Evolutionary conservation across 176 grass and related monocot genomes (phyloP), one percentile per base, ranked within the genome.

Genomic region (Aegilops umbellulata): DNA sequence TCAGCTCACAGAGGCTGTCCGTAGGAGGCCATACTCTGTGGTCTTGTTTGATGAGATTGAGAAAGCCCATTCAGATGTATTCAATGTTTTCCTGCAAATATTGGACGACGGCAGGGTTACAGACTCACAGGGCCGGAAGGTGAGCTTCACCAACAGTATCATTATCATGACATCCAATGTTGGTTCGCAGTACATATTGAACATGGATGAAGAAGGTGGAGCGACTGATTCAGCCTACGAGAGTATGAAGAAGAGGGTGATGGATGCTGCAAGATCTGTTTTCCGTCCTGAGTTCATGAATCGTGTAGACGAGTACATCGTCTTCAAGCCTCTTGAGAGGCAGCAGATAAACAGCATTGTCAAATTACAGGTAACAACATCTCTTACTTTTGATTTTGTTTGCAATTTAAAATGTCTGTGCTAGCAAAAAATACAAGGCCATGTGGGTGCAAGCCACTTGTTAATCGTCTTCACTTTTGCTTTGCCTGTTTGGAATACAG

Each of bases 91-190:
- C 32, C 97, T 99, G 70, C 95, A 98, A 86, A 89, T 99, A 84
- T 60, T 99, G 73, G 97, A 99, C 44, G 97, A 99, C 60, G 97
- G 97, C 66, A 90, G 97, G 84, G 88, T 99, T 55, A 99, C 97
- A 22, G 94, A 99, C 83, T 99, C 97, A 14, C 97, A 99, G 65
- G 97, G 97, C 10, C 87, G 97, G 39, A 99, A 90, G 64, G 90
- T 99, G 81, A 90, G 94, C 68, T 99, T 99, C 78, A 99, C 90
- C 16, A 96, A 99, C 22, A 83, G 86, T 0, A 91, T 99, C 31
- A 96, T 99, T 80, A 99, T 96, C 79, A 99, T 99, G 97, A 99
- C 97, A 36, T 99, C 97, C 20, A 99, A 99, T 60, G 97, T 99
- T 38, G 94, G 97, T 66, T 99, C 97, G 12, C 97, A 99, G 32